These are phyloP conservation scores for Monotropa hypopitys DNA, from an alignment of 179 eudicot species.

Conservation along the genomic window DNA sequence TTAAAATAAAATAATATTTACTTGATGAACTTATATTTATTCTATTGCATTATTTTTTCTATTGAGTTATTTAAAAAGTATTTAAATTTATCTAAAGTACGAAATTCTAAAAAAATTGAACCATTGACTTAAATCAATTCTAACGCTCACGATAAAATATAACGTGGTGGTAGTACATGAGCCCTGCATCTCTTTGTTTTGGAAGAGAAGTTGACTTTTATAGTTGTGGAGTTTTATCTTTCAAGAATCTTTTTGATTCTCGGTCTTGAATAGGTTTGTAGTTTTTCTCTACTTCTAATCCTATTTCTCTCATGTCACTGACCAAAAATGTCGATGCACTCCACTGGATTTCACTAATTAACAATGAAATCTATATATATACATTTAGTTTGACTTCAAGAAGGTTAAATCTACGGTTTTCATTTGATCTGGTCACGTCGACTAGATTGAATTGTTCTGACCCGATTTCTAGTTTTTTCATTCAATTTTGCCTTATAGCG, in stretches of 20 bases:
- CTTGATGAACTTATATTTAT: too few species aligned
- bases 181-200: too few species aligned
- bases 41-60: too few species aligned
- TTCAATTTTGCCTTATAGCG: constrained; percentile 4
- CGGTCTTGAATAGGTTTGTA: not conserved
- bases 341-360: not conserved
- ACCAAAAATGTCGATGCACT: not conserved
- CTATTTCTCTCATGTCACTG: not conserved
- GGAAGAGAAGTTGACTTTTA: constrained; percentile 5
- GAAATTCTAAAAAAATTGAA: too few species aligned
- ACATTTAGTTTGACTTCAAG: not conserved
- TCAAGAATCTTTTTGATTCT: not conserved
- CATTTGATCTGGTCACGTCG: not conserved
- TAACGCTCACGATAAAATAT: too few species aligned
- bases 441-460: not conserved
- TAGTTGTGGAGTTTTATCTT: not conserved
- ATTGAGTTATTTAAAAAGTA: too few species aligned
- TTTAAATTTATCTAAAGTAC: too few species aligned
- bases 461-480: constrained; percentile 2
- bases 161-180: too few species aligned
- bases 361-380: not conserved
- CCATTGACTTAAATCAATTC: too few species aligned
- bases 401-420: constrained; percentile 14
- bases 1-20: too few species aligned
- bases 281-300: not conserved